Conservation (phyloP, 306 rosid species). For the Cucumis hystrix region DNA sequence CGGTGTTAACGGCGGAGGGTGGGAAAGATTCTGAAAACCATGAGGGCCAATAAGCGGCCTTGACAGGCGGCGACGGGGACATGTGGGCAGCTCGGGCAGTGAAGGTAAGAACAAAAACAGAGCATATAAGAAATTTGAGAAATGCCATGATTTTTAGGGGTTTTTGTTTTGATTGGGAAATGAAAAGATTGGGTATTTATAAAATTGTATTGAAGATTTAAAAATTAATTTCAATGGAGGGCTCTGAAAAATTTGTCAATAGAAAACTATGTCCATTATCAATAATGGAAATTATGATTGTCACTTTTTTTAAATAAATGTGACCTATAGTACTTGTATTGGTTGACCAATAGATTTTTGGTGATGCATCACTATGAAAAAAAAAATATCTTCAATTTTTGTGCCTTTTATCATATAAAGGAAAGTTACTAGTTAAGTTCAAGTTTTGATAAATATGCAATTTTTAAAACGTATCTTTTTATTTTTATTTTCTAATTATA, state of each 20-base stretch:
- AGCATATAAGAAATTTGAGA: neutral
- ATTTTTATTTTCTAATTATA: too few relatives aligned
- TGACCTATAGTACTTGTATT: too few relatives aligned
- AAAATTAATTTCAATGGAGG: neutral
- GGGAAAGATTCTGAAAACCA: constrained; percentile 22
- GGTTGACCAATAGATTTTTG: too few relatives aligned
- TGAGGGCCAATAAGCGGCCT: constrained; percentile 40
- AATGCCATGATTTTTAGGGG: neutral
- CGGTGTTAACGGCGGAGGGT: constrained; percentile 48
- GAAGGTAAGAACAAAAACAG: neutral
- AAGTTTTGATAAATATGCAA: too few relatives aligned
- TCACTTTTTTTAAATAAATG: too few relatives aligned
- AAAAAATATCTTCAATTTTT: too few relatives aligned
- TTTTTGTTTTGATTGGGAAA: neutral
- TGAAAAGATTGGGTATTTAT: neutral
- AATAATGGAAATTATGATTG: neutral
- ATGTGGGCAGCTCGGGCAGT: neutral
- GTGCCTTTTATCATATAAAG: too few relatives aligned
- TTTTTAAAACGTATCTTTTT: too few relatives aligned
- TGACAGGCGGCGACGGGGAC: constrained; percentile 18
- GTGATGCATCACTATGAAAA: too few relatives aligned
- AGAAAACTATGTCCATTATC: neutral
- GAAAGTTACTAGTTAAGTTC: too few relatives aligned
- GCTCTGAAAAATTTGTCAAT: neutral
- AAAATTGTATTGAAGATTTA: neutral